Conservation (phyloP, 345 rosid genomes). For the Passiflora organensis region DNA sequence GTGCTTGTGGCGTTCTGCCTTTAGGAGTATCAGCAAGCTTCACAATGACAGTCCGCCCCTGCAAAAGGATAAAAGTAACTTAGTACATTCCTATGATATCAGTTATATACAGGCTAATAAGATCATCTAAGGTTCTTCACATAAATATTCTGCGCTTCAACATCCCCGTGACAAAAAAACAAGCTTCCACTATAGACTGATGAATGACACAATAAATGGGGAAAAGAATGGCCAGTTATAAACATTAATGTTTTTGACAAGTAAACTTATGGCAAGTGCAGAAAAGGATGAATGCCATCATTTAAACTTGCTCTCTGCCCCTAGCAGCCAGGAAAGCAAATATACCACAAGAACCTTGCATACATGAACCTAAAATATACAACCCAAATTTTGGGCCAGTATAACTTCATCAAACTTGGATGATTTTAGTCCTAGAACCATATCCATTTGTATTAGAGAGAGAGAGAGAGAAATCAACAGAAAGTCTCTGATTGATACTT, state of each 20-base stretch:
- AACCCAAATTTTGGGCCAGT: too few species aligned
- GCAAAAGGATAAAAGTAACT: conserved; percentile 10
- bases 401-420: too few species aligned
- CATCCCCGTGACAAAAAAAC: not conserved
- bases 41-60: conserved; percentile 48
- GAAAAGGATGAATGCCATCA: too few species aligned
- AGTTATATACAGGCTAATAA: not conserved
- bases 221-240: too few species aligned
- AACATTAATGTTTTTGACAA: too few species aligned
- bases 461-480: not conserved
- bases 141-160: not conserved
- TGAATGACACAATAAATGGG: too few species aligned
- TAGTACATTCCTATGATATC: not conserved
- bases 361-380: too few species aligned
- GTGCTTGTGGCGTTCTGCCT: conserved; percentile 38
- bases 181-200: not conserved
- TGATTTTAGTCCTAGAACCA: not conserved
- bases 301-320: too few species aligned
- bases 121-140: too few species aligned
- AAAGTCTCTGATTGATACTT: not conserved
- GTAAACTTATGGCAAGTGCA: too few species aligned
- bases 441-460: not conserved
- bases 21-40: conserved; percentile 55
- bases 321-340: too few species aligned
- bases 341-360: too few species aligned